A percentile compares a stretch with the other conserved stretches of the same genome.
phyloP scores from a whole-genome alignment of 139 green algal species.

The Trebouxia sp. region DNA sequence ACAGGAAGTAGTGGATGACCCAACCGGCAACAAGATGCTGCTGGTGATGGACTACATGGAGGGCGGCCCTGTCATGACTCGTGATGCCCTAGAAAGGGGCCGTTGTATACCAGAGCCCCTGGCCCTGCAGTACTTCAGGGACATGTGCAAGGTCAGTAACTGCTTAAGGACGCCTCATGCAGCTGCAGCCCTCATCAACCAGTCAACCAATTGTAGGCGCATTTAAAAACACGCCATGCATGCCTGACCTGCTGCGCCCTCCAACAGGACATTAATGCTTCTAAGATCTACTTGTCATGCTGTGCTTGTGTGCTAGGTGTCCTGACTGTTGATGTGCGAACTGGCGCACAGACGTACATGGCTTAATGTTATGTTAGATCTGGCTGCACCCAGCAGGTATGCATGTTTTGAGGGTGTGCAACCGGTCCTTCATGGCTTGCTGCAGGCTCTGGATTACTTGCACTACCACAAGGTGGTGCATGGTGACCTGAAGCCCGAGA shows the following conservation, averaged over 20 bases:
- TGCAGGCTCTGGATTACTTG: conserved; percentile 77
- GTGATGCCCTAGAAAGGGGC: conserved; percentile 66
- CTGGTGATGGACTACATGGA: conserved; percentile 89
- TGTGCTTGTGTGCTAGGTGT: background rate
- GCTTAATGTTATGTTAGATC: no score
- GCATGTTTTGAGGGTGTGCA: background rate
- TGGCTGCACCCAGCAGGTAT: background rate
- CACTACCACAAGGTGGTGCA: conserved; percentile 81
- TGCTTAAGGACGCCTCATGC: no score
- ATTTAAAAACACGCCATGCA: no score
- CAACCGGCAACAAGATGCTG: conserved; percentile 69
- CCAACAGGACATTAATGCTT: no score
- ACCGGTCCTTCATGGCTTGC: background rate
- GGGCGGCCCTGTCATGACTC: conserved; percentile 72
- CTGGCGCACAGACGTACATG: background rate
- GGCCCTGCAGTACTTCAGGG: conserved; percentile 73
- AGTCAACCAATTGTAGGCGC: no score
- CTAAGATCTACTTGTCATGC: no score
- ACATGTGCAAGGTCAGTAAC: conserved; percentile 70
- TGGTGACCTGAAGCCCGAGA: conserved; percentile 88
- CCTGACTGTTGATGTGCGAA: background rate
- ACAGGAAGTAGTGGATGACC: conserved; percentile 73
- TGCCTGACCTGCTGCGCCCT: no score
- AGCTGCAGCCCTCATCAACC: no score
- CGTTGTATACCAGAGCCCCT: conserved; percentile 69